Base-by-base conservation (phyloP, 2,329 filamentous ascomycete genomes). In the Colletotrichum tofieldiae region DNA sequence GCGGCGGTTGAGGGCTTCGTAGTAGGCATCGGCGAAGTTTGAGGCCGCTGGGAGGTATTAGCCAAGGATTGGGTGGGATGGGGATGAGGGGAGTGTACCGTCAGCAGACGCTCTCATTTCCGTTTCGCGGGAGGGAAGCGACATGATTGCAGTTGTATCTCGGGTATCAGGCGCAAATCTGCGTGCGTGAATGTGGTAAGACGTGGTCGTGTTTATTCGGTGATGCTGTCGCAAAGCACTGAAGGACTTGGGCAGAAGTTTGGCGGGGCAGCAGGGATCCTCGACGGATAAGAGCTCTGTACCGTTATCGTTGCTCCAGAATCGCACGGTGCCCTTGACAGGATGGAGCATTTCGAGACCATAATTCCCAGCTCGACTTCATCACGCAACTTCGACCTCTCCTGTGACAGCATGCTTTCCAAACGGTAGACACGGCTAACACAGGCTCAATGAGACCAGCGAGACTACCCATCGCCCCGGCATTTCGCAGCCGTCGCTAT, bases 21-120 rank as follows among this genome's bases (percentile, higher is more conserved):
- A 97, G 85, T 93, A 97, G 74, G 88, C 86, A 73, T 92, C 90
- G 75, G 93, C 87, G 77, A 97, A 96, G 65, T 83, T 85, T 76
- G 93, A 89, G 65, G 94, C 93, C 72, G 92, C 94, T 93, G 76
- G 37, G 29, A 5, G 32, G 49, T 32, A 60, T 45, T 59, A 75
- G 58, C 59, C 35, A 7, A 35, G 29, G 37, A 16, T 43, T 45
- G 60, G 29, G 41, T 54, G 23, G 37, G 41, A n/a, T 14, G 62
- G 37, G 29, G 45, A 47, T 58, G 20, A 49, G 65, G 67, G 35
- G 23, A 74, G 65, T 75, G 65, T 78, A 85, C 87, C 86, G 78
- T 89, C 85, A 72, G 84, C 82, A 12, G 86, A 86, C 74, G 80
- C 80, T 74, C 80, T 83, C 74, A 87, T 81, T 77, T 87, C 80